Percentiles rank a stretch among this genome's conserved stretches.
phyloP scores from a whole-genome alignment of 257 asterid genomes.

The Nicotiana sylvestris region DNA sequence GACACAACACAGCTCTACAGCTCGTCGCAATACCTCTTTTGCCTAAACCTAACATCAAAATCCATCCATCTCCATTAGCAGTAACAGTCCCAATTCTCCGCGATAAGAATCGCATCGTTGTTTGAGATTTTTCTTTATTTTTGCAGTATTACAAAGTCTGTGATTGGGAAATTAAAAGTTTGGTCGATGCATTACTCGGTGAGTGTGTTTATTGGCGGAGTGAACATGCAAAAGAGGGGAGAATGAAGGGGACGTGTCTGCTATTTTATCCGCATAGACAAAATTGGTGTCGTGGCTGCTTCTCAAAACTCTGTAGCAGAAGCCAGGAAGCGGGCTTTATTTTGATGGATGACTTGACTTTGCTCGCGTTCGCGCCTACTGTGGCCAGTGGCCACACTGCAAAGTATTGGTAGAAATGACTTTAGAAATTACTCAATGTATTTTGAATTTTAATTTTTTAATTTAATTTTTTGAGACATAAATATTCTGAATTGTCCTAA shows the following conservation, averaged over 20 bases:
- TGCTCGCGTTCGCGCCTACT: too few relatives aligned
- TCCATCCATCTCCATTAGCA: slow-evolving; percentile 25
- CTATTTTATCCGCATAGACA: slow-evolving; percentile 14
- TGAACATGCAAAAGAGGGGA: background rate
- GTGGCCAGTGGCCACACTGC: too few relatives aligned
- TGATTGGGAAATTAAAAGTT: background rate
- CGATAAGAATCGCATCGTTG: slow-evolving; percentile 51
- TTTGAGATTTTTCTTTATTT: background rate
- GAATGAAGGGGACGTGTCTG: slow-evolving; percentile 1
- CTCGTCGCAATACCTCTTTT: slow-evolving; percentile 49
- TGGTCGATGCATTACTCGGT: background rate
- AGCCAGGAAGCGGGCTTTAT: background rate
- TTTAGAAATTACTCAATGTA: too few relatives aligned
- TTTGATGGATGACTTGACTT: too few relatives aligned
- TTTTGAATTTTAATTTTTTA: too few relatives aligned
- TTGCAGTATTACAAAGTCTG: background rate
- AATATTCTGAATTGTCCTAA: too few relatives aligned
- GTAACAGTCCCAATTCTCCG: slow-evolving; percentile 24
- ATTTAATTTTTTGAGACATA: too few relatives aligned
- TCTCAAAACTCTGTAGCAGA: background rate
- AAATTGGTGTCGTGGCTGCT: slow-evolving; percentile 3
- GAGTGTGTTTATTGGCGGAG: background rate
- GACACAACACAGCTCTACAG: slow-evolving; percentile 83
- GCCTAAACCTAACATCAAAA: slow-evolving; percentile 22
- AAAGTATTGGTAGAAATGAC: too few relatives aligned